Evolutionary conservation across 305 asterid genomes (phyloP), one percentile per base, ranked within the genome.

Genomic region (Rubia tinctorum): DNA sequence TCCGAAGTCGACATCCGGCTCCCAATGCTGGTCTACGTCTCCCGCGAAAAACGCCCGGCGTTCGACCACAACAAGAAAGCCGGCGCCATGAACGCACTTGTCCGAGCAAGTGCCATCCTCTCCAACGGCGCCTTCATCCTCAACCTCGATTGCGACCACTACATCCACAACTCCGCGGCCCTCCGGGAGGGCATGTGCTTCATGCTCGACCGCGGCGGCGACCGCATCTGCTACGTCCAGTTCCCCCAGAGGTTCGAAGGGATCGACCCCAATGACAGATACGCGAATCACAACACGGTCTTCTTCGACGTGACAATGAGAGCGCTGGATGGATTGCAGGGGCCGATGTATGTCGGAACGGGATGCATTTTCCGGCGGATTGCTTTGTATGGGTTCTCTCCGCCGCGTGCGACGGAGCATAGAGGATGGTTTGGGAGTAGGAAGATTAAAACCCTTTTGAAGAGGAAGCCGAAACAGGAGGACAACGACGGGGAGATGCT

Each of bases 61-160:
- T 93, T 88, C 68, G 97, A 93, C 60, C 98, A 93, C 79, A 93
- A 90, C 89, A 93, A 93, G 89, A 93, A 93, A 77, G 97, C 97
- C 6, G 98, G 97, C 6, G 98, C 97, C 0, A 93, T 93, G 97
- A 93, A 93, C 72, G 90, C 97, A 6, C 71, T 91, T n/a, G 98
- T 94, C 34, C 91, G 98, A 0, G 92, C 96, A 13, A 90, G 97
- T 73, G 97, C 97, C 1, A 90, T 94, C 34, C 89, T 94, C 92
- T 94, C 98, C 0, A 93, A 93, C 61, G 97, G 97, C 2, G 85
- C 97, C 9, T 93, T 93, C 88, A 90, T 93, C 68, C 91, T 93
- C 27, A 93, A 93, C 73, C 90, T 93, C 42, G 98, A 93, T 71
- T 93, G 98, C 44, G 98, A 93, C 49, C 98, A 93, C 82, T 93